Evolutionary conservation across 1,139 yeast genomes (phyloP).

Genomic region (Blastobotrys petasosporus): DNA sequence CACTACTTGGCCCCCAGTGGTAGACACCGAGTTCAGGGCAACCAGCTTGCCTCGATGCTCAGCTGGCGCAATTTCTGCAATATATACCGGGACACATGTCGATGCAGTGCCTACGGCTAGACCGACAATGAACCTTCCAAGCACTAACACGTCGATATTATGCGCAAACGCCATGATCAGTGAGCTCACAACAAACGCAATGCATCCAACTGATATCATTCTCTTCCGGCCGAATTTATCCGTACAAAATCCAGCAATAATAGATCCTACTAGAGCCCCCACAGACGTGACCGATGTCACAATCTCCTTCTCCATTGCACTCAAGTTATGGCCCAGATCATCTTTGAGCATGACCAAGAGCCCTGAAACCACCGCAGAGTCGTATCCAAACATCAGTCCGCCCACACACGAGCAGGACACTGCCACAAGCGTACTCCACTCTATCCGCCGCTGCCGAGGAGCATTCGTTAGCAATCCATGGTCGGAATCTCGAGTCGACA

Average conservation of each 20-base stretch:
- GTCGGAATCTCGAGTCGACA: not conserved
- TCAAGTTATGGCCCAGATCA: conserved; percentile 25
- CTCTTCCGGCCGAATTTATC: conserved; percentile 34
- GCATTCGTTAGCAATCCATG: conserved; percentile 1
- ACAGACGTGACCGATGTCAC: conserved; percentile 41
- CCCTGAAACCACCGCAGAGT: conserved; percentile 19
- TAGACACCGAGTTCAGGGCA: conserved; percentile 39
- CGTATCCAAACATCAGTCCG: conserved; percentile 24
- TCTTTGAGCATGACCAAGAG: conserved; percentile 34
- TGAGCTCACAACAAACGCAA: conserved; percentile 36
- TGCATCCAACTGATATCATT: conserved; percentile 36
- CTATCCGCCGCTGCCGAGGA: conserved; percentile 2
- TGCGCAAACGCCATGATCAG: conserved; percentile 35
- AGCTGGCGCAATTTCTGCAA: conserved; percentile 41
- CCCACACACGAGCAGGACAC: conserved; percentile 22
- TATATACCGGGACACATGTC: conserved; percentile 40
- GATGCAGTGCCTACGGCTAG: conserved; percentile 42
- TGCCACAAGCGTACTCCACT: conserved; percentile 13
- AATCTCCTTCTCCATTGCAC: conserved; percentile 35
- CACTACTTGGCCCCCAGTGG: conserved; percentile 43
- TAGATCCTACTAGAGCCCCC: conserved; percentile 41
- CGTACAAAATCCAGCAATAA: conserved; percentile 36
- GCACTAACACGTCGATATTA: conserved; percentile 27
- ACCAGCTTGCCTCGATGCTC: conserved; percentile 37
- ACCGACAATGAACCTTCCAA: conserved; percentile 40